Conservation (phyloP, 2,329 filamentous ascomycete genomes). For the Zalaria sp. region DNA sequence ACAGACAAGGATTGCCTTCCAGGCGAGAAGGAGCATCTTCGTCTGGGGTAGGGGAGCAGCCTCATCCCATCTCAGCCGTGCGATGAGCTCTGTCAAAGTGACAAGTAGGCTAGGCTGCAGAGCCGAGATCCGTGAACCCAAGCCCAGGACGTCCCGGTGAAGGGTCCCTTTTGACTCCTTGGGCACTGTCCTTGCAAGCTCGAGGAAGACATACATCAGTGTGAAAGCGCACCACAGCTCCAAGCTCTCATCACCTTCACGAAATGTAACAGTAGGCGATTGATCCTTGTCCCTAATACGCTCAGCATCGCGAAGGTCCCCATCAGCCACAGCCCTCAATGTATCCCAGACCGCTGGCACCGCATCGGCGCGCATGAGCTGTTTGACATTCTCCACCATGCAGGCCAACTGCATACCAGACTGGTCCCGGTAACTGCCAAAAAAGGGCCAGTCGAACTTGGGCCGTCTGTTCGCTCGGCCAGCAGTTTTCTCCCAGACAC, state of each 20-base stretch:
- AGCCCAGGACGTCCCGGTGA: not conserved
- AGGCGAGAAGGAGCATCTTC: conserved; percentile 55
- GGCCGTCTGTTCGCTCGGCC: conserved; percentile 13
- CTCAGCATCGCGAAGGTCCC: conserved; percentile 2
- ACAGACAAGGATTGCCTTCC: conserved; percentile 78
- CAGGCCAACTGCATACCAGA: conserved; percentile 28
- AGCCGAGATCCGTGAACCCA: conserved; percentile 12
- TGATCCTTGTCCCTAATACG: not conserved
- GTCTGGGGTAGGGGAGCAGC: conserved; percentile 42
- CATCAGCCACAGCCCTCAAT: conserved; percentile 18
- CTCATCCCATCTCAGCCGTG: conserved; percentile 41
- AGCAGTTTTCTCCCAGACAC: conserved; percentile 36
- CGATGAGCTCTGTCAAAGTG: conserved; percentile 51
- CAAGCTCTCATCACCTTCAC: conserved; percentile 15
- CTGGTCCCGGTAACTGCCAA: conserved; percentile 13
- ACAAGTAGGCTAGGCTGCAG: conserved; percentile 50
- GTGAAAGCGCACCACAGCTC: conserved; percentile 37
- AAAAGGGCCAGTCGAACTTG: conserved; percentile 12
- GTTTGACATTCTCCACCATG: conserved; percentile 29
- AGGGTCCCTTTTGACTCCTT: not conserved
- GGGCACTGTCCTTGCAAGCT: conserved; percentile 22
- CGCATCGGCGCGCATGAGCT: conserved; percentile 25
- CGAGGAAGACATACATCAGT: conserved; percentile 34
- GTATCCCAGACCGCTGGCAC: conserved; percentile 25
- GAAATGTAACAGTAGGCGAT: not conserved